Evolutionary conservation across 1,284 basidiomycete genomes (phyloP).

Genomic region (Golubevia pallescens): DNA sequence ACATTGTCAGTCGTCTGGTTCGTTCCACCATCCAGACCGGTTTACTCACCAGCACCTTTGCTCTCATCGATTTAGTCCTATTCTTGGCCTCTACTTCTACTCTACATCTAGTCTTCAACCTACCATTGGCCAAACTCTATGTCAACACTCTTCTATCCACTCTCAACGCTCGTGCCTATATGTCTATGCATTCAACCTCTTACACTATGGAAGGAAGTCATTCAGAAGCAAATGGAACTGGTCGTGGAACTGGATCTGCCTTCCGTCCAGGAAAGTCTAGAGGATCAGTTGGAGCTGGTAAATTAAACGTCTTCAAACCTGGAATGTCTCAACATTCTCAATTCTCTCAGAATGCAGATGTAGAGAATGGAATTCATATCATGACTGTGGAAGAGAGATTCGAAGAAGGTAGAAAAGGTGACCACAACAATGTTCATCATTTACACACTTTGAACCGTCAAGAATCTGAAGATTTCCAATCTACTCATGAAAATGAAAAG

Average conservation of each 20-base stretch:
- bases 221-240: neutral
- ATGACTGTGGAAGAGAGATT: slow-evolving; percentile 44
- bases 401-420: slow-evolving; percentile 34
- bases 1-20: slow-evolving; percentile 52
- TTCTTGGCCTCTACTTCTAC: slow-evolving; percentile 44
- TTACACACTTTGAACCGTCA: neutral
- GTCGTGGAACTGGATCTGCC: neutral
- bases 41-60: slow-evolving; percentile 42
- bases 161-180: slow-evolving; percentile 45
- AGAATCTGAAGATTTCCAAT: too few species aligned
- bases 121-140: slow-evolving; percentile 55
- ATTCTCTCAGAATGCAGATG: slow-evolving; percentile 12
- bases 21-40: slow-evolving; percentile 51
- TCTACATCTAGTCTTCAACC: slow-evolving; percentile 50
- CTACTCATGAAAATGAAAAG: too few species aligned
- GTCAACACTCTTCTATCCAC: slow-evolving; percentile 58
- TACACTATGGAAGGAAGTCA: slow-evolving; percentile 30
- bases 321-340: slow-evolving; percentile 3
- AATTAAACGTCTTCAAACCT: neutral
- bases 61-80: slow-evolving; percentile 44
- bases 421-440: slow-evolving; percentile 4
- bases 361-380: slow-evolving; percentile 38
- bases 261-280: neutral
- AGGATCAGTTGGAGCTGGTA: neutral
- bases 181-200: slow-evolving; percentile 13